phyloP scores from a whole-genome alignment of 2,329 filamentous ascomycete species.

The Aspergillus neoniger region DNA sequence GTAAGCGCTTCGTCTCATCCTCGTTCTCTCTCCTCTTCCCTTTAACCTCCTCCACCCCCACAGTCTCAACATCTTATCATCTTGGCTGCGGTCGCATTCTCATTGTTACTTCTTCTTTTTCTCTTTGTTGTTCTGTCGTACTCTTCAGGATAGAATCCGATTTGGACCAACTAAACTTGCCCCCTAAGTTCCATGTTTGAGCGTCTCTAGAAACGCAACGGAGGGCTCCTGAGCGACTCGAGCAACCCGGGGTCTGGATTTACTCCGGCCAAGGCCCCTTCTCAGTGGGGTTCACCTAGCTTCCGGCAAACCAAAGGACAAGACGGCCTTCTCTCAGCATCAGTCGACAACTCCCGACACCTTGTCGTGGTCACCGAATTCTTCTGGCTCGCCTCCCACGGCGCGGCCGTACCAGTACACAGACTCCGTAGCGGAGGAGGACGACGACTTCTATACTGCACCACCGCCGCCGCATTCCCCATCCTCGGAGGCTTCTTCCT shows the following conservation, averaged over 20 bases:
- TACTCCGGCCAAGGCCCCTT: slow-evolving; percentile 15
- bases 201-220: slow-evolving; percentile 10
- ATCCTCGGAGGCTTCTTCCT: slow-evolving; percentile 45
- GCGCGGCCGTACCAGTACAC: slow-evolving; percentile 44
- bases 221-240: slow-evolving; percentile 21
- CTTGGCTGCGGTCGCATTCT: not conserved
- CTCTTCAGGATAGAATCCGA: not conserved
- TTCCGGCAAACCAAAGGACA: not conserved
- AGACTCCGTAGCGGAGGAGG: slow-evolving; percentile 44
- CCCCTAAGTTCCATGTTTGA: slow-evolving; percentile 7
- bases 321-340: slow-evolving; percentile 4
- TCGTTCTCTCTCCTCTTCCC: slow-evolving; percentile 17
- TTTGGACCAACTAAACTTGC: not conserved
- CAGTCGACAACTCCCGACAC: slow-evolving; percentile 23
- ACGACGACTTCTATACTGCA: slow-evolving; percentile 42
- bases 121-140: not conserved
- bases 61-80: not conserved
- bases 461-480: slow-evolving; percentile 42
- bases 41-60: slow-evolving; percentile 12
- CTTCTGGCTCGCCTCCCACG: slow-evolving; percentile 45
- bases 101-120: slow-evolving; percentile 1
- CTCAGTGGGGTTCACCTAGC: slow-evolving; percentile 4
- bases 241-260: slow-evolving; percentile 19
- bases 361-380: slow-evolving; percentile 36
- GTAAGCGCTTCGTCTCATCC: slow-evolving; percentile 21